Evolutionary conservation across 202 grass and related monocot species (phyloP).

Genomic region (Brachypodium distachyon): DNA sequence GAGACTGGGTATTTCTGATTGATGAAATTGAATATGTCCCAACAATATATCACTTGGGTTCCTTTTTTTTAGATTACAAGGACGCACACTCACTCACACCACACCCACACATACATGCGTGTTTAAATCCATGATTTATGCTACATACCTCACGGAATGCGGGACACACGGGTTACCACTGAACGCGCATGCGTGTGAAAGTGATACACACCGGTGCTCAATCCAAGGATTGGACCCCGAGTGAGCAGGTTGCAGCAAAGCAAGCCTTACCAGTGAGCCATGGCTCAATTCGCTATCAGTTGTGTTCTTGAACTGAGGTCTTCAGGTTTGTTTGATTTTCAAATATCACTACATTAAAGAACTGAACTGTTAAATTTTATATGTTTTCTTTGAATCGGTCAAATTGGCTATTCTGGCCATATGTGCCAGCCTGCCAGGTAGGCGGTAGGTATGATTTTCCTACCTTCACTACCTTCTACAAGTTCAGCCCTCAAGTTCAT

Average conservation of each 20-base stretch:
- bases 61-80: too few relatives aligned
- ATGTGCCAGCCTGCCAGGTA: background rate
- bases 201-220: too few relatives aligned
- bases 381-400: background rate
- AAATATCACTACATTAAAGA: background rate
- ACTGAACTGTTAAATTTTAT: background rate
- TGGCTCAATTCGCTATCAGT: too few relatives aligned
- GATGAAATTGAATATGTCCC: background rate
- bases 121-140: too few relatives aligned
- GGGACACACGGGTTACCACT: too few relatives aligned
- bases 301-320: background rate
- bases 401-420: background rate
- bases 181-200: too few relatives aligned
- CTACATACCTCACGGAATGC: too few relatives aligned
- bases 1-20: background rate
- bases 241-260: too few relatives aligned
- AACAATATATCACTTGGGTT: background rate
- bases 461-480: background rate
- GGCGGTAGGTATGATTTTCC: background rate
- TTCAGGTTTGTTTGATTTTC: background rate
- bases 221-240: too few relatives aligned
- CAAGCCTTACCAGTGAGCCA: too few relatives aligned
- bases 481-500: background rate
- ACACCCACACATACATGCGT: too few relatives aligned
- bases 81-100: too few relatives aligned